Conservation (phyloP, 2,329 filamentous ascomycete species). For the Lachnellula hyalina region DNA sequence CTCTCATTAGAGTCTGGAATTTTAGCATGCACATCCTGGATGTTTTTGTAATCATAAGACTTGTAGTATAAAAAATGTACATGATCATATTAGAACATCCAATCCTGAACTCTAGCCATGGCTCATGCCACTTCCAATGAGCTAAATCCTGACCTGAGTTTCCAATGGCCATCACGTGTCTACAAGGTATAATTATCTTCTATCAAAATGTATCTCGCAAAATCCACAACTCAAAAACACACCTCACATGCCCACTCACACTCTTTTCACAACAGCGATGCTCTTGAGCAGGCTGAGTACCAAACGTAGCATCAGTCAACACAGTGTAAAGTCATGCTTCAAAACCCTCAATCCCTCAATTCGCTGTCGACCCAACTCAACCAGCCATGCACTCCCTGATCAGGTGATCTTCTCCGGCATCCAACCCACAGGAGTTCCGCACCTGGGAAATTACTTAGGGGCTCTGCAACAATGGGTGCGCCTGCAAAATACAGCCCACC, state of each 20-base stretch:
- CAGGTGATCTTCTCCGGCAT: conserved; percentile 87
- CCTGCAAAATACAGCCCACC: conserved; percentile 60
- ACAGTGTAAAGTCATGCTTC: too few species aligned
- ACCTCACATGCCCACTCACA: background rate
- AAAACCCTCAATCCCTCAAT: too few species aligned
- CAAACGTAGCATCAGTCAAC: background rate
- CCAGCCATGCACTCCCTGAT: conserved; percentile 3
- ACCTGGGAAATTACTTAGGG: conserved; percentile 92
- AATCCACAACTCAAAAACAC: background rate
- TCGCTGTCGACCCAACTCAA: background rate
- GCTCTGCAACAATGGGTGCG: conserved; percentile 81
- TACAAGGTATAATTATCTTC: background rate
- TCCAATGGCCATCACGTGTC: background rate
- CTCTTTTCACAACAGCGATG: background rate
- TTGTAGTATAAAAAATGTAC: background rate
- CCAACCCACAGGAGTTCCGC: conserved; percentile 89
- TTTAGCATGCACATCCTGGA: background rate
- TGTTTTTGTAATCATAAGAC: conserved; percentile 4
- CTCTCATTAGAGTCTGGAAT: background rate
- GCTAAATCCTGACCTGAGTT: background rate
- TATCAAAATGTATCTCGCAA: too few species aligned
- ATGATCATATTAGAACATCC: background rate
- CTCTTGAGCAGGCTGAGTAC: background rate
- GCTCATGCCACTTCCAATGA: background rate
- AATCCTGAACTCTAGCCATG: background rate